phyloP scores from a whole-genome alignment of 106 monocot genomes.

The Narthecium ossifragum region DNA sequence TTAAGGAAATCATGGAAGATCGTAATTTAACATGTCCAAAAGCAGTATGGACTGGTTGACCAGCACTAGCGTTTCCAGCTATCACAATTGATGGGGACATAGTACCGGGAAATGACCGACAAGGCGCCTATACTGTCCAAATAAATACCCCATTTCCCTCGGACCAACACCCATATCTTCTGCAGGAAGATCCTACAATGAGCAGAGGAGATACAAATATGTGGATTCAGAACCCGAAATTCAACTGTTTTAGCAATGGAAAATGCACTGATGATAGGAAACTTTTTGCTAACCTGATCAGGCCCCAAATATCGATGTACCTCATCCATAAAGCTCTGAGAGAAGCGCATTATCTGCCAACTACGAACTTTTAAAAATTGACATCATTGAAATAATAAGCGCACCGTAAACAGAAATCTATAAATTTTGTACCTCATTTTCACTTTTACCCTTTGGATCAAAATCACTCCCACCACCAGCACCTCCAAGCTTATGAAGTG shows the following conservation, averaged over 20 bases:
- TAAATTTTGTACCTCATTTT: constrained; percentile 69
- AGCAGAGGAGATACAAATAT: constrained; percentile 18
- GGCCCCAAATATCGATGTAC: constrained; percentile 84
- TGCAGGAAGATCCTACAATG: constrained; percentile 86
- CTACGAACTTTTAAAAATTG: constrained; percentile 3
- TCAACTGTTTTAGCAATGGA: not conserved
- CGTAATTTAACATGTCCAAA: not conserved
- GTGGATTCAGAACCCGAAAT: not conserved
- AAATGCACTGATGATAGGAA: not conserved
- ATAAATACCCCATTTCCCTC: constrained; percentile 97
- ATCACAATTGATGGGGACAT: not conserved
- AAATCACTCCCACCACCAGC: constrained; percentile 99
- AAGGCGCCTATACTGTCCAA: constrained; percentile 94
- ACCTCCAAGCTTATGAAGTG: constrained; percentile 97
- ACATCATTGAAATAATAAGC: too few relatives aligned
- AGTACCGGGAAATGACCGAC: constrained; percentile 95
- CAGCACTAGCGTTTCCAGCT: not conserved
- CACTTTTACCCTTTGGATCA: constrained; percentile 97
- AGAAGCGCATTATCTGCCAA: constrained; percentile 93
- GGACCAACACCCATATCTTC: constrained; percentile 99
- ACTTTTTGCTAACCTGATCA: constrained; percentile 64
- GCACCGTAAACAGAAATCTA: not conserved
- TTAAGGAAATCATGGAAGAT: not conserved
- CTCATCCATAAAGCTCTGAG: constrained; percentile 99
- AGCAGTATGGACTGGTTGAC: too few relatives aligned